These are phyloP conservation scores for Candida methanosorbosa DNA, from an alignment of 805 yeast species.

Conservation along the genomic window DNA sequence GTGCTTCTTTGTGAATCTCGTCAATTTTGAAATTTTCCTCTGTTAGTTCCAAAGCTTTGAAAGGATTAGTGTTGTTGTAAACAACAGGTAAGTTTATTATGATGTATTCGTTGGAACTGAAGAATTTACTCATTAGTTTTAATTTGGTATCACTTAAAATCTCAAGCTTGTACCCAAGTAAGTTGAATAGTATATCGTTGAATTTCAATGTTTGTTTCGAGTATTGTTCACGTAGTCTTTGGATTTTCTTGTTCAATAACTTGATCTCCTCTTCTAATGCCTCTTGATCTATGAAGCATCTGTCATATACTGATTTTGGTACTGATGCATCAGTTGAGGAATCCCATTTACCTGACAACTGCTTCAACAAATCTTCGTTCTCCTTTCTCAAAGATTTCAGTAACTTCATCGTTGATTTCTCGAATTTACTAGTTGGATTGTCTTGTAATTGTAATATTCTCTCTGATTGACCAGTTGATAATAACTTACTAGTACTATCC, in stretches of 20 bases:
- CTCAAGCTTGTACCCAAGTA: slow-evolving; percentile 69
- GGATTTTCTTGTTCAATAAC: slow-evolving; percentile 41
- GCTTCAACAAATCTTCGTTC: slow-evolving; percentile 42
- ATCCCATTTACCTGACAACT: slow-evolving; percentile 9
- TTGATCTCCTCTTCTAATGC: slow-evolving; percentile 38
- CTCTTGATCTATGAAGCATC: slow-evolving; percentile 46
- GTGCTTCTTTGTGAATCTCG: slow-evolving; percentile 11
- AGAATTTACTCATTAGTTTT: slow-evolving; percentile 41
- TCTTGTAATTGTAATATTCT: slow-evolving; percentile 55
- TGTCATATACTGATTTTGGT: slow-evolving; percentile 57
- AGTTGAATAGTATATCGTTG: slow-evolving; percentile 53
- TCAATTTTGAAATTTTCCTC: slow-evolving; percentile 21
- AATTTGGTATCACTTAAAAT: slow-evolving; percentile 50
- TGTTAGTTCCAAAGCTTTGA: too few relatives aligned
- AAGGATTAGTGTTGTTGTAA: background rate
- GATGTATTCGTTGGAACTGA: background rate
- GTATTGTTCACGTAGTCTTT: slow-evolving; percentile 49
- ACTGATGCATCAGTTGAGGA: slow-evolving; percentile 19
- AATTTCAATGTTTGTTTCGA: slow-evolving; percentile 63
- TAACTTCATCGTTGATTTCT: slow-evolving; percentile 44
- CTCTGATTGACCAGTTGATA: slow-evolving; percentile 5
- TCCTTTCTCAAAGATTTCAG: slow-evolving; percentile 47
- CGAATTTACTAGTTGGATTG: slow-evolving; percentile 58
- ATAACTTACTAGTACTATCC: slow-evolving; percentile 13
- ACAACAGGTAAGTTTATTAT: background rate